phyloP scores from a whole-genome alignment of 2,329 filamentous ascomycete genomes.

The Fusarium praegraminearum region DNA sequence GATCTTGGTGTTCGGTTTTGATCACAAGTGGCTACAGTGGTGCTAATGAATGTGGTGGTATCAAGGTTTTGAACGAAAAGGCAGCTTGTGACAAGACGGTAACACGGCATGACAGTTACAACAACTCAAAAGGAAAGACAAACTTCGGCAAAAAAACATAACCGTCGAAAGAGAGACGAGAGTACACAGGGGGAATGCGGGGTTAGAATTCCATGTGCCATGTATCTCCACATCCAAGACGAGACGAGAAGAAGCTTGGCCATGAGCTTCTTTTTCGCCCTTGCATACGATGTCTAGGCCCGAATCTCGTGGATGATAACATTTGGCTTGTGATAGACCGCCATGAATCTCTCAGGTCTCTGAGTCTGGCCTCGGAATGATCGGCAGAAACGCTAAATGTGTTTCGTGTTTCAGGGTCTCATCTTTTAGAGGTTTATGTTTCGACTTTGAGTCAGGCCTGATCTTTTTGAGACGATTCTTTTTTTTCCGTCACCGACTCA shows the following conservation, averaged over 20 bases:
- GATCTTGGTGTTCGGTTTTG: not conserved
- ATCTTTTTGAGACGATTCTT: not conserved
- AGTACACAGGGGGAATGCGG: constrained; percentile 4
- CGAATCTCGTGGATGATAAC: not conserved
- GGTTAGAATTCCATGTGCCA: constrained; percentile 10
- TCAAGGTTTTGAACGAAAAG: not conserved
- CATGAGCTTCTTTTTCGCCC: constrained; percentile 20
- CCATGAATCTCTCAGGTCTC: constrained; percentile 23
- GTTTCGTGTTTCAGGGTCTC: constrained; percentile 43
- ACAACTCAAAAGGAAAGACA: constrained; percentile 11
- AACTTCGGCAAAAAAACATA: constrained; percentile 6
- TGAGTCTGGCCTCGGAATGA: constrained; percentile 5
- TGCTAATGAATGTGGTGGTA: not conserved
- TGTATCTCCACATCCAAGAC: constrained; percentile 23
- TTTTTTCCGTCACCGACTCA: not conserved
- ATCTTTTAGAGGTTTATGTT: constrained; percentile 14
- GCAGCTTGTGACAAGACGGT: constrained; percentile 2
- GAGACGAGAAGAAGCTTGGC: constrained; percentile 20
- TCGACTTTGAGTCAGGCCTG: constrained; percentile 17
- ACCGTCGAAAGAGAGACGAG: not conserved
- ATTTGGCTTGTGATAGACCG: constrained; percentile 7
- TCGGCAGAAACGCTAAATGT: constrained; percentile 12
- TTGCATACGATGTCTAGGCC: not conserved
- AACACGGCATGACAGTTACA: constrained; percentile 4
- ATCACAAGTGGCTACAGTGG: not conserved